Evolutionary conservation across 768 basidiomycete genomes (phyloP), one percentile per base, ranked within the genome.

Genomic region (Macrolepiota fuliginosa): DNA sequence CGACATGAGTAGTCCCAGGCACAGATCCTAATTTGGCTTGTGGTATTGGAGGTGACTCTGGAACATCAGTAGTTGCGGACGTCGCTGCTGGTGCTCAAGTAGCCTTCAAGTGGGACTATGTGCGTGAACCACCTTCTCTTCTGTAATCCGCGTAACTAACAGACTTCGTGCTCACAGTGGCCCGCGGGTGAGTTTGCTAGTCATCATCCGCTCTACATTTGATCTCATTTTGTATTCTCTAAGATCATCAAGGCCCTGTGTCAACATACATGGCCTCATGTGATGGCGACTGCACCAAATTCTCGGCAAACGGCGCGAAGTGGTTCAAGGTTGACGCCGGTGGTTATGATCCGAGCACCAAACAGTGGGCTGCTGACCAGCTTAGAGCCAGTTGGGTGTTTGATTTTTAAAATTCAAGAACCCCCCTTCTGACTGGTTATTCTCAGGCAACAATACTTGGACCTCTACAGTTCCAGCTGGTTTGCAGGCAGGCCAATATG

Each of bases 201-300:
- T 39, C 58, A 40, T 54, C 50, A 64, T 65, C 22, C 19, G 24
- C 15, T 66, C 24, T 51, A 27, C 17, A 53, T 36, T 51, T 47
- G 63, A 56, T 29, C 45, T 61, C 56, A 62, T 58, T 54, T 39
- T 29, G 37, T 52, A 40, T 36, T 51, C 46, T 36, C 56, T 45
- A 50, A 79, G 82, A 81, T 65, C 82, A 82, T 67, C 72, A 77
- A 67, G 81, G 81, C 3, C 81, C 79, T 27, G 76, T 81, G 22
- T 79, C 77, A 27, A 82, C 79, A n/a, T 82, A 82, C 66, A 83
- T 83, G 81, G 71, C 80, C 29, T 78, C 78, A 12, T 83, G 82
- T 68, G 73, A 74, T 57, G 79, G 77, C 24, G 75, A 77, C 56
- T 83, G 81, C 59, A 67, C 76, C 7, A 71, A 64, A 2, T 78